Evolutionary conservation across 116 monocot genomes (phyloP), one percentile per base, ranked within the genome.

Genomic region (Cymodocea nodosa): DNA sequence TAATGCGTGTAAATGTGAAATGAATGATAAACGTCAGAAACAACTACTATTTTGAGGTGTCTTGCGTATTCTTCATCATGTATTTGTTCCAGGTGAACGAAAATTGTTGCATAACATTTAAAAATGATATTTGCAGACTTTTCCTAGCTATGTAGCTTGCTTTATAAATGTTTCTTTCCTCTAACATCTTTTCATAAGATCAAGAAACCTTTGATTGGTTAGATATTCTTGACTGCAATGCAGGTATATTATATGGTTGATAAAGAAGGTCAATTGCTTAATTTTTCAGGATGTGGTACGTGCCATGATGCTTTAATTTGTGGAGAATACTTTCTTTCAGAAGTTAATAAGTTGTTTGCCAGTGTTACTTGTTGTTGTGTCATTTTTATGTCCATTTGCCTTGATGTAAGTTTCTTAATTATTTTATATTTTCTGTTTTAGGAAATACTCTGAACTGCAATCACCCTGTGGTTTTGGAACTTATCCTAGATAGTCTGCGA

Each of bases 391-490:
- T 0, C 56, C 56, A 56, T 56, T 56, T 56, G 56, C 9, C 2
- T 56, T 23, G 18, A 23, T 30, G 6, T 68, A 36, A 55, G 52
- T 15, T 72, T 37, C 24, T 15, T 72, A 6, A 40, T 44, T 56
- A 15, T 52, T 62, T 37, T 50, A 44, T 6, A 5, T 67, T 68
- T 61, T 49, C 35, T 74, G 35, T n/a, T 74, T 12, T 50, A 97
- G 91, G 97, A 67, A 97, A 97, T 73, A 97, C 91, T 36, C 78
- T 97, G 34, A 97, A 97, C 64, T 97, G 91, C 77, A 97, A 97
- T 64, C 91, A 97, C 81, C 97, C 97, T 52, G 89, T 97, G 52
- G 97, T 91, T 63, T 88, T 82, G 92, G 84, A 97, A 53, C 91
- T 97, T 66, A 78, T 97, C 64, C 92, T 97, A 15, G 86, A 97